Conservation (phyloP, 1,284 basidiomycete species). For the Meira miltonrushii region DNA sequence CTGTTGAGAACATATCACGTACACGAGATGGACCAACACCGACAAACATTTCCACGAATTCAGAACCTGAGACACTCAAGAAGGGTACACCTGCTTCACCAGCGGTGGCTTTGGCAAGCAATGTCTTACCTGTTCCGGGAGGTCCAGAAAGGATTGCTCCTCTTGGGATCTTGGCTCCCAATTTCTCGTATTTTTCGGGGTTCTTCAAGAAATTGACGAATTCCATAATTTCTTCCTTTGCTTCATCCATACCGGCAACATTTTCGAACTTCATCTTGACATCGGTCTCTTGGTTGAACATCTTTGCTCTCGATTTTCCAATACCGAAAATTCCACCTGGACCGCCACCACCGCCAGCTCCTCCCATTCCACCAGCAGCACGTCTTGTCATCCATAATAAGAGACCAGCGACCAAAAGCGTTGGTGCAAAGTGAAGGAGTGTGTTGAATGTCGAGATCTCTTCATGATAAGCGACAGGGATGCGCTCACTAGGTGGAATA, state of each 20-base stretch:
- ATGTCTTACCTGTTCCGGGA: constrained; percentile 96
- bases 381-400: constrained; percentile 84
- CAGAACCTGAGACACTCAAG: constrained; percentile 95
- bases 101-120: constrained; percentile 95
- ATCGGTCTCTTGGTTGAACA: constrained; percentile 96
- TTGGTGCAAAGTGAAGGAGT: constrained; percentile 87
- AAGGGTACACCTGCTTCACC: constrained; percentile 96
- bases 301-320: constrained; percentile 87
- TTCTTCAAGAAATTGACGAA: constrained; percentile 99
- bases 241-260: constrained; percentile 98
- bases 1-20: constrained; percentile 91
- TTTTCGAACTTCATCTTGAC: constrained; percentile 90
- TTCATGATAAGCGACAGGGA: constrained; percentile 94
- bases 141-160: constrained; percentile 97
- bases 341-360: constrained; percentile 56
- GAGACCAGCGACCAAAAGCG: constrained; percentile 81
- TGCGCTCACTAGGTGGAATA: constrained; percentile 84
- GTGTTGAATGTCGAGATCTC: constrained; percentile 81
- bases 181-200: constrained; percentile 84
- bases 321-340: constrained; percentile 94
- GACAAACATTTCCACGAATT: constrained; percentile 99
- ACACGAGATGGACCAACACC: constrained; percentile 97
- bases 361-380: constrained; percentile 56
- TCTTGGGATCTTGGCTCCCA: constrained; percentile 97
- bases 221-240: constrained; percentile 99